Conservation (phyloP, 306 rosid species). For the Lathyrus aphaca region DNA sequence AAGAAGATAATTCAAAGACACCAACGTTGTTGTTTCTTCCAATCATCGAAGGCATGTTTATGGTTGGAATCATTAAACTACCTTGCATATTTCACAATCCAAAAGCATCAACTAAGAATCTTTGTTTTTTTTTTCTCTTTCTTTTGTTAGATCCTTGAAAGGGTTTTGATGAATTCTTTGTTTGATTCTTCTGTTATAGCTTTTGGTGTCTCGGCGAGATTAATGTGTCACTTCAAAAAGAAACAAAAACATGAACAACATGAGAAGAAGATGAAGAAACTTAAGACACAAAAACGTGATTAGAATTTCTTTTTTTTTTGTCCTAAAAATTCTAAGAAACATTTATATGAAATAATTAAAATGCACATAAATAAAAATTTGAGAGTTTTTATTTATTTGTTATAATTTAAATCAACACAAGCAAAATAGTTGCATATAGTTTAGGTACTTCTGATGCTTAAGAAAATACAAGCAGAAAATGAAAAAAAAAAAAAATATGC, state of each 20-base stretch:
- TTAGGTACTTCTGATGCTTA: not conserved
- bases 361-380: slow-evolving; percentile 40
- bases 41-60: slow-evolving; percentile 69
- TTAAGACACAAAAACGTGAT: slow-evolving; percentile 4
- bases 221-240: slow-evolving; percentile 34
- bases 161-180: slow-evolving; percentile 1
- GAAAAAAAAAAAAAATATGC: not conserved
- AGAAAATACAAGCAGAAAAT: not conserved
- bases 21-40: slow-evolving; percentile 64
- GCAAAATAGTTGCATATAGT: not conserved
- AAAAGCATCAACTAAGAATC: not conserved
- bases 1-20: slow-evolving; percentile 72
- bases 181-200: slow-evolving; percentile 38
- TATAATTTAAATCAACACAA: slow-evolving; percentile 40
- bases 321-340: slow-evolving; percentile 12
- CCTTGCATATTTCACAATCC: slow-evolving; percentile 56
- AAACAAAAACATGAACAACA: slow-evolving; percentile 24
- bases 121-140: not conserved
- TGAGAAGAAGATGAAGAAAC: slow-evolving; percentile 11
- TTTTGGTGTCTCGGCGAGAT: not conserved
- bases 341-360: slow-evolving; percentile 24
- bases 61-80: slow-evolving; percentile 69
- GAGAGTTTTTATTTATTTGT: slow-evolving; percentile 31
- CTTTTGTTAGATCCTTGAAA: not conserved
- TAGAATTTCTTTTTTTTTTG: not conserved